A percentile compares a stretch with the other conserved stretches of the same genome.
Conservation (phyloP, 257 asterid species). For the Plectranthus barbatus region DNA sequence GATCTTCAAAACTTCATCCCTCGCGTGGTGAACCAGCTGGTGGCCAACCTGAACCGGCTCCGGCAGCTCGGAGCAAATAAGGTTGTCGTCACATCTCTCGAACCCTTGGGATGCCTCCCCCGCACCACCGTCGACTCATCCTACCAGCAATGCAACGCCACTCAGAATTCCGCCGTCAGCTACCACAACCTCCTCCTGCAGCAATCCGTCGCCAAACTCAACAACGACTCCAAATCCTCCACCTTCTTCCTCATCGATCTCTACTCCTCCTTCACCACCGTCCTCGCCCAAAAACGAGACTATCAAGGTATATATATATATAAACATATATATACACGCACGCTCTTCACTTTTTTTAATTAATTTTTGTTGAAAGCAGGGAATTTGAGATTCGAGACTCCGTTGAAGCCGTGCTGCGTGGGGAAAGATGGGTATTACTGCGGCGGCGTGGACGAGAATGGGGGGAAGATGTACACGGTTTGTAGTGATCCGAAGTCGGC, state of each 20-base stretch:
- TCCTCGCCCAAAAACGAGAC: conserved; percentile 23
- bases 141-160: conserved; percentile 53
- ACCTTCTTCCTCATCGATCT: conserved; percentile 48
- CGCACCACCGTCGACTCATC: conserved; percentile 31
- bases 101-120: conserved; percentile 88
- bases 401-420: conserved; percentile 70
- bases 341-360: neutral
- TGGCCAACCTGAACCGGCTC: conserved; percentile 31
- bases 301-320: conserved; percentile 12
- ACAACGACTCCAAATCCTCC: conserved; percentile 25
- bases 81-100: conserved; percentile 47
- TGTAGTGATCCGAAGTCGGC: conserved; percentile 51
- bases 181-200: conserved; percentile 51
- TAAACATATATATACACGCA: too few relatives aligned
- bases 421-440: conserved; percentile 44
- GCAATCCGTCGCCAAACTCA: conserved; percentile 41
- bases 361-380: conserved; percentile 21
- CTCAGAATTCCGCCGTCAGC: conserved; percentile 37
- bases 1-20: conserved; percentile 44
- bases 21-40: conserved; percentile 46
- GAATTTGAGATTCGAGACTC: conserved; percentile 40
- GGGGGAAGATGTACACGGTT: conserved; percentile 51
- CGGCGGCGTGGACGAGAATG: conserved; percentile 48
- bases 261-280: conserved; percentile 42
- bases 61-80: conserved; percentile 43